Percentiles rank a stretch among this genome's conserved stretches.
Conservation (phyloP, 108 stramenopile genomes). For the Heterococcus sp. region DNA sequence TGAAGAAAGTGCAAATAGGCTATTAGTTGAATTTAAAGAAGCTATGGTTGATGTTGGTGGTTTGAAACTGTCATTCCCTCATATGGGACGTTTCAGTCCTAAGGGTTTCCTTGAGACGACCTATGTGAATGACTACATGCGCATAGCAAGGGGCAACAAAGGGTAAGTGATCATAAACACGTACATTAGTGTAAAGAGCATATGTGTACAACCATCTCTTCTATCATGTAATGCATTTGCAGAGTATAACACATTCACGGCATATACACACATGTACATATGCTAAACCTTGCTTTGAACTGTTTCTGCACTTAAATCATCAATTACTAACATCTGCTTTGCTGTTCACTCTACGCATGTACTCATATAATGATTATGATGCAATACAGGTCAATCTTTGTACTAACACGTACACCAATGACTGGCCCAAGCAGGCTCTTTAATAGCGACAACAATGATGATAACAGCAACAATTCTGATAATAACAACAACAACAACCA, state of each 20-base stretch:
- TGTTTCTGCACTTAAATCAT: neutral
- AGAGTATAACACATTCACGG: neutral
- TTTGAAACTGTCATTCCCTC: slow-evolving; percentile 36
- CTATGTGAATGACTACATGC: slow-evolving; percentile 34
- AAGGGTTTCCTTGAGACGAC: slow-evolving; percentile 40
- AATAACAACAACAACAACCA: too few relatives aligned
- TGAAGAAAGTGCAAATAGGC: slow-evolving; percentile 10
- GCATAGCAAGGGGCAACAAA: slow-evolving; percentile 32
- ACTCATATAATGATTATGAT: too few relatives aligned
- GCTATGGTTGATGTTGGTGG: slow-evolving; percentile 33
- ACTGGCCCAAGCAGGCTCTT: neutral
- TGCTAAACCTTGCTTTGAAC: neutral
- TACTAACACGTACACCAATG: neutral
- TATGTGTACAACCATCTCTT: neutral
- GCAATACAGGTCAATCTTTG: neutral
- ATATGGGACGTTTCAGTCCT: slow-evolving; percentile 26
- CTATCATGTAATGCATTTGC: neutral
- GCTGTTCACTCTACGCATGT: too few relatives aligned
- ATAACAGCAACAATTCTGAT: too few relatives aligned
- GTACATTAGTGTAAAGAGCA: neutral
- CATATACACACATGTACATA: neutral
- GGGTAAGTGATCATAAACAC: slow-evolving; percentile 6
- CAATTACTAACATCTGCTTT: neutral
- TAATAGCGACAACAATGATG: too few relatives aligned
- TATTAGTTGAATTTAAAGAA: slow-evolving; percentile 10